Evolutionary conservation across 192 early-diverging fungal species (phyloP).

Genomic region (Umbelopsis ramanniana): DNA sequence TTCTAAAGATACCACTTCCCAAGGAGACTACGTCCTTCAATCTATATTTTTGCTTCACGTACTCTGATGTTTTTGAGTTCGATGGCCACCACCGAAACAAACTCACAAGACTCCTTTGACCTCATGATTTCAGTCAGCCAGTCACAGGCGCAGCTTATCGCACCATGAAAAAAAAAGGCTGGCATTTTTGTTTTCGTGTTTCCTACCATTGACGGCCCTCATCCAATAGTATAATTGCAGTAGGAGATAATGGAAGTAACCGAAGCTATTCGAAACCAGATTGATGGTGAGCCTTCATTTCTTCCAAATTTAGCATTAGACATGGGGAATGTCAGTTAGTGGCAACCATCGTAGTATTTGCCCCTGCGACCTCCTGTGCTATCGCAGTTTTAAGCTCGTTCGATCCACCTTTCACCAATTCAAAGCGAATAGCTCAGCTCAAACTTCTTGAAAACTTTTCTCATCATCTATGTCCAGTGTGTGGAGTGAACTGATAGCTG

Average conservation of each 20-base stretch:
- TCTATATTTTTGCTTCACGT: too few species aligned
- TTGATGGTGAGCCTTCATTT: conserved; percentile 21
- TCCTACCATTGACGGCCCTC: too few species aligned
- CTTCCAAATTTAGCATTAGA: background rate
- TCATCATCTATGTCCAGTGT: background rate
- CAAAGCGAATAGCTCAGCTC: too few species aligned
- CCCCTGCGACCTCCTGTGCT: background rate
- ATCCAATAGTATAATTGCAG: background rate
- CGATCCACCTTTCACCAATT: too few species aligned
- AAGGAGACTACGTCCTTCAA: too few species aligned
- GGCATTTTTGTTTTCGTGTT: too few species aligned
- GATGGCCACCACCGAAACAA: background rate
- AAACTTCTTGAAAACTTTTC: too few species aligned
- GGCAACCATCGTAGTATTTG: background rate
- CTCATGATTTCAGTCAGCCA: background rate
- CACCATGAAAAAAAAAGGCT: too few species aligned
- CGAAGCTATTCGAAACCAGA: conserved; percentile 19
- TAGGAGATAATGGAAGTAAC: conserved; percentile 21
- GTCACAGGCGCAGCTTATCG: conserved; percentile 4
- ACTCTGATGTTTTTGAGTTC: background rate
- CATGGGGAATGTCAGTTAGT: background rate
- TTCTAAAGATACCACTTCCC: too few species aligned
- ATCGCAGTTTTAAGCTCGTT: too few species aligned
- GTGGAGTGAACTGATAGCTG: background rate
- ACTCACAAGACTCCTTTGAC: conserved; percentile 1